Percentiles rank a stretch among this genome's conserved stretches.
phyloP scores from a whole-genome alignment of 2,329 filamentous ascomycete genomes.

The Curvularia verruculosa region DNA sequence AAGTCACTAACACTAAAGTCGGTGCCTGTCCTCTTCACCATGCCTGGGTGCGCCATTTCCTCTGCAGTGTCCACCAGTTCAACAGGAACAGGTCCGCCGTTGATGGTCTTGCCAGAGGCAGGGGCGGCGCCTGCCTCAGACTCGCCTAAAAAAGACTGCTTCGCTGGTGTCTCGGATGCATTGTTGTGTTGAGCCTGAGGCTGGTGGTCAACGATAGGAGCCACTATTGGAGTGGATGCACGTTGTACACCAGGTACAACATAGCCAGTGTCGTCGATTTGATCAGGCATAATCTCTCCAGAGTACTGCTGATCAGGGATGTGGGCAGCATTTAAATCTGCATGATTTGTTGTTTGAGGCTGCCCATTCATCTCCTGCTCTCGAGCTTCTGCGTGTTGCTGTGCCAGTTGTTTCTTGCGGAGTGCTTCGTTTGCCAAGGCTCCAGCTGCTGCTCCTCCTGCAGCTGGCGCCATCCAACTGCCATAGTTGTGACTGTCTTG shows the following conservation, averaged over 20 bases:
- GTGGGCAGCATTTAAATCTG: conserved; percentile 12
- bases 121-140: conserved; percentile 36
- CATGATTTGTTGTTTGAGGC: neutral
- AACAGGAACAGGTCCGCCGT: conserved; percentile 39
- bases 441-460: conserved; percentile 51
- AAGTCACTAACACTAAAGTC: conserved; percentile 65
- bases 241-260: conserved; percentile 12
- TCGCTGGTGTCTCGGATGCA: conserved; percentile 23
- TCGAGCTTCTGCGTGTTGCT: conserved; percentile 34
- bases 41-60: conserved; percentile 54
- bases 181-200: conserved; percentile 18
- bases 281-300: conserved; percentile 19
- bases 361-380: conserved; percentile 28
- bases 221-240: conserved; percentile 20
- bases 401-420: conserved; percentile 35
- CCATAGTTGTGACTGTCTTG: conserved; percentile 56
- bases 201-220: conserved; percentile 12
- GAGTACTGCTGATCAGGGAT: conserved; percentile 20
- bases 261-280: conserved; percentile 21
- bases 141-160: conserved; percentile 41
- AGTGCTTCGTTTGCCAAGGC: conserved; percentile 48
- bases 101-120: conserved; percentile 33
- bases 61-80: conserved; percentile 24
- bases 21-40: conserved; percentile 52
- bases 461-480: conserved; percentile 62